phyloP scores from a whole-genome alignment of 352 stramenopile genomes.

The Thraustochytrium striatum region DNA sequence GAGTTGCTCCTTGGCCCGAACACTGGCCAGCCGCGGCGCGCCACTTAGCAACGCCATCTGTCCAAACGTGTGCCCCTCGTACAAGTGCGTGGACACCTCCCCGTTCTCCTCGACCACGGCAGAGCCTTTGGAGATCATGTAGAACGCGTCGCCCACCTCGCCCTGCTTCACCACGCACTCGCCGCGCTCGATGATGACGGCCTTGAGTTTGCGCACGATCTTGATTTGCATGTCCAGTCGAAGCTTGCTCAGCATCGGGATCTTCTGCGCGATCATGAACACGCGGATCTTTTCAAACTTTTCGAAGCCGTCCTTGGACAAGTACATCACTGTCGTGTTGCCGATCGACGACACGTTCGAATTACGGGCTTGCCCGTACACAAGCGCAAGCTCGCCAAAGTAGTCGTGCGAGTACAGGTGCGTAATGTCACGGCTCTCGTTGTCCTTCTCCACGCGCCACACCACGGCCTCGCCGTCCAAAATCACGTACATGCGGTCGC shows the following conservation, averaged over 20 bases:
- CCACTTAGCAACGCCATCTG: slow-evolving; percentile 62
- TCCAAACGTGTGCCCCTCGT: slow-evolving; percentile 67
- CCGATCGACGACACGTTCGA: slow-evolving; percentile 44
- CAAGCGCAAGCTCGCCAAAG: slow-evolving; percentile 77
- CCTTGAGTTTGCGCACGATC: slow-evolving; percentile 58
- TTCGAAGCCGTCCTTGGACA: slow-evolving; percentile 46
- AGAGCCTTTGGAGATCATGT: slow-evolving; percentile 80
- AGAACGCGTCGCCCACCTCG: slow-evolving; percentile 73
- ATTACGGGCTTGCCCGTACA: slow-evolving; percentile 73
- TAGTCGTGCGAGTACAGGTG: slow-evolving; percentile 76
- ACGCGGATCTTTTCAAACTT: slow-evolving; percentile 46
- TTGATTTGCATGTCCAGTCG: slow-evolving; percentile 32
- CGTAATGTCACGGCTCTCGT: slow-evolving; percentile 58
- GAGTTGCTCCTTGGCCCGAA: slow-evolving; percentile 6
- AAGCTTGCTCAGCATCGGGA: slow-evolving; percentile 41
- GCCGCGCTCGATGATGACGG: slow-evolving; percentile 71
- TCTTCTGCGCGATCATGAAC: slow-evolving; percentile 49
- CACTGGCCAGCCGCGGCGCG: slow-evolving; percentile 59
- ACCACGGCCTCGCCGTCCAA: slow-evolving; percentile 75
- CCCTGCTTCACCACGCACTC: slow-evolving; percentile 78
- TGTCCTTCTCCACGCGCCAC: slow-evolving; percentile 62
- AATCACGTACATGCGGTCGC: slow-evolving; percentile 83
- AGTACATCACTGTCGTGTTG: slow-evolving; percentile 27
- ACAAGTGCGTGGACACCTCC: slow-evolving; percentile 63
- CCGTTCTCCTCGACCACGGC: slow-evolving; percentile 73